Evolutionary conservation across 768 basidiomycete species (phyloP), one percentile per base, ranked within the genome.

Genomic region (Coprinellus micaceus): DNA sequence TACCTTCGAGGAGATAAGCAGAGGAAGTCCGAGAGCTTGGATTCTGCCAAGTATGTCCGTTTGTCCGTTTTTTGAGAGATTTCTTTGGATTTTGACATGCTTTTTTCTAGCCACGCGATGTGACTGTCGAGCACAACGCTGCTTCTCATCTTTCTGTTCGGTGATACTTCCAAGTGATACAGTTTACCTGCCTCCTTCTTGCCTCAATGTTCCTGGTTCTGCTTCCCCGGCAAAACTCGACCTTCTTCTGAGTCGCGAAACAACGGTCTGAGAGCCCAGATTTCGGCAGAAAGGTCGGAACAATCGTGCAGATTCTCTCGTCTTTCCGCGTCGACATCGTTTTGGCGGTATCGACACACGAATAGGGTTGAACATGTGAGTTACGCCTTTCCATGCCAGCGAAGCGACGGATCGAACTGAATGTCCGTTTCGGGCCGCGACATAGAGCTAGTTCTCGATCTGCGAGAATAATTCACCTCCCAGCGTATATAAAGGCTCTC

Each of bases 211-310:
- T 28, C 47, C 47, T 49, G 15, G 47, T 30, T 49, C 24, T 49
- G 41, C 41, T 28, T 49, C 26, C 28, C 24, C 47, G 47, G 47
- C 26, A 28, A 49, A 49, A 49, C 47, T 49, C 28, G 28, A 9
- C 17, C 47, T 49, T 49, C 47, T 49, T 37, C 26, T 49, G 28
- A 13, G 47, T 28, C 47, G 47, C 11, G 17, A 49, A 49, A 49
- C 47, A 28, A 49, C 26, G 11, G 26, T 49, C 28, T 28, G 47
- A 49, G 13, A 49, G 47, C 30, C 47, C 47, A 49, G 47, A 49
- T 49, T 49, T 49, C 47, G 47, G 47, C 28, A 49, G 47, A 49
- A 49, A 49, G 47, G 47, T 49, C 47, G 47, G 47, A 49, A 49
- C 47, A 49, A 49, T 49, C 47, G n/a, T 28, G 47, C 47, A 49